phyloP scores from a whole-genome alignment of 2,329 filamentous ascomycete genomes.

The Alternaria metachromatica region DNA sequence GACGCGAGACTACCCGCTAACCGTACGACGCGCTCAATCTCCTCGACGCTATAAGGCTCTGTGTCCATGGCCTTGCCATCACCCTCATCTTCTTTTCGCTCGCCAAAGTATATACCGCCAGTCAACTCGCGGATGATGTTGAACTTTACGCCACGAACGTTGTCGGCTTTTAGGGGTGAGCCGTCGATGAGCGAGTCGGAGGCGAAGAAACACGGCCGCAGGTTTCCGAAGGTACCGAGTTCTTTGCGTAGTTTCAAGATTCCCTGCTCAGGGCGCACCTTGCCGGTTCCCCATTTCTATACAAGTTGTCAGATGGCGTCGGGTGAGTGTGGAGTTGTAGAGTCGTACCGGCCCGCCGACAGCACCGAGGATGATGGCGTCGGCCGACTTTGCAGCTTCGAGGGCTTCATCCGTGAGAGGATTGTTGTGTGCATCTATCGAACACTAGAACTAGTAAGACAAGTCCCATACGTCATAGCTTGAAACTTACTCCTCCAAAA shows the following conservation, averaged over 20 bases:
- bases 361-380: conserved; percentile 89
- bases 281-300: conserved; percentile 87
- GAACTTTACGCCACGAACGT: conserved; percentile 89
- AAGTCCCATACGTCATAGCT: not conserved
- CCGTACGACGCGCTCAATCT: conserved; percentile 87
- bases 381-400: conserved; percentile 79
- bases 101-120: conserved; percentile 94
- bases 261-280: conserved; percentile 89
- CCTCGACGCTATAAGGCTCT: conserved; percentile 81
- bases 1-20: conserved; percentile 83
- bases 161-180: conserved; percentile 84
- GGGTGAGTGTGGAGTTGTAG: not conserved
- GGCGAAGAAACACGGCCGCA: conserved; percentile 94
- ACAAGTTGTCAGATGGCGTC: conserved; percentile 15
- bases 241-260: conserved; percentile 91
- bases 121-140: conserved; percentile 92
- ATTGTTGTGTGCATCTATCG: conserved; percentile 80
- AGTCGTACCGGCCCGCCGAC: conserved; percentile 82
- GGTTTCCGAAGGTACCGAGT: conserved; percentile 92
- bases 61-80: conserved; percentile 80
- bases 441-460: conserved; percentile 65
- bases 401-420: conserved; percentile 86
- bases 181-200: conserved; percentile 76
- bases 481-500: conserved; percentile 80
- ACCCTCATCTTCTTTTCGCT: conserved; percentile 80